Evolutionary conservation across 495 filamentous ascomycete genomes (phyloP).

Genomic region (Cryomyces antarcticus): DNA sequence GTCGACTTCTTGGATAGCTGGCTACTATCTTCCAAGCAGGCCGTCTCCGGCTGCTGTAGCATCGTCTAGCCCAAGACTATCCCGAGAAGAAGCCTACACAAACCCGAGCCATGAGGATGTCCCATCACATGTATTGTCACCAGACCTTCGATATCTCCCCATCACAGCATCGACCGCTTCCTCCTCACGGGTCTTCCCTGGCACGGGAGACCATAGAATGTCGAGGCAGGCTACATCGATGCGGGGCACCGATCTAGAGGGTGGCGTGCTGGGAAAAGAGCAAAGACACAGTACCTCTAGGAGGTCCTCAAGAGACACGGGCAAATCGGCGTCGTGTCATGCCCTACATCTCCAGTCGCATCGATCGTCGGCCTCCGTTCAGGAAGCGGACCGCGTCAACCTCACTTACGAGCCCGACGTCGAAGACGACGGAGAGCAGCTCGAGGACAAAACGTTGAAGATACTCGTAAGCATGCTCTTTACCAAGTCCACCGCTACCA

Average conservation of each 20-base stretch:
- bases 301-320: not conserved
- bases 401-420: conserved; percentile 2
- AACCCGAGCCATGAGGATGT: no score
- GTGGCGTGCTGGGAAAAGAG: not conserved
- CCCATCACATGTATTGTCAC: no score
- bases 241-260: not conserved
- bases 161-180: no score
- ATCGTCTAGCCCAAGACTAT: not conserved
- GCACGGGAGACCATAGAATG: no score
- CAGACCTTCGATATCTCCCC: no score
- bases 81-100: not conserved
- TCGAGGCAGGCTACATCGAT: no score
- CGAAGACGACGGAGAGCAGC: conserved; percentile 2
- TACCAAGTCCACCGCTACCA: not conserved
- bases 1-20: not conserved
- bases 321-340: not conserved
- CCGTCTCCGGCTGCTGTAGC: not conserved
- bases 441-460: conserved; percentile 5
- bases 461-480: not conserved
- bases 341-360: not conserved
- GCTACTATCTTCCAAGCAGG: not conserved
- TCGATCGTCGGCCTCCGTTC: not conserved
- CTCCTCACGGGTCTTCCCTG: no score
- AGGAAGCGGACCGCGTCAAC: not conserved
- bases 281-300: not conserved